These are phyloP conservation scores for Trichophyton mentagrophytes DNA, from an alignment of 2,329 filamentous ascomycete species.

Conservation along the genomic window DNA sequence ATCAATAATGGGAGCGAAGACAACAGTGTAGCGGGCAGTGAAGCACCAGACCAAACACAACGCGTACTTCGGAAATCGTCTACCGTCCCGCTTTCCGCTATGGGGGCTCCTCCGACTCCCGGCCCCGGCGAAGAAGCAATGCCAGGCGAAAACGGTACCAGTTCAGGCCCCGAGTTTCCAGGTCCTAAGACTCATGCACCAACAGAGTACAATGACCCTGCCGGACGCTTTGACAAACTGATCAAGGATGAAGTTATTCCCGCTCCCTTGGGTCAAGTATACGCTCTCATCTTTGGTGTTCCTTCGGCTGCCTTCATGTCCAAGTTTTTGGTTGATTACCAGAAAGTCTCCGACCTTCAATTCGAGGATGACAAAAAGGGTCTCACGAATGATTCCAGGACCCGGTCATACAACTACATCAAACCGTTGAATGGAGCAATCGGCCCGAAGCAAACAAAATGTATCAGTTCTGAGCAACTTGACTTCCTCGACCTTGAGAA, in stretches of 20 bases:
- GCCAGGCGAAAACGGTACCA: slow-evolving; percentile 34
- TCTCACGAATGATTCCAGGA: slow-evolving; percentile 59
- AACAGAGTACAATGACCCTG: slow-evolving; percentile 71
- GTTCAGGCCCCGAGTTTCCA: slow-evolving; percentile 53
- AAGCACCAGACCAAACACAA: slow-evolving; percentile 36
- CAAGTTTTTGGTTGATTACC: slow-evolving; percentile 73
- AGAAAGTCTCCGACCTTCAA: slow-evolving; percentile 79
- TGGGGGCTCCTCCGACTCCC: slow-evolving; percentile 25
- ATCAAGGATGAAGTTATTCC: slow-evolving; percentile 76
- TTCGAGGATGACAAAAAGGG: slow-evolving; percentile 73
- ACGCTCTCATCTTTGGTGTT: slow-evolving; percentile 73
- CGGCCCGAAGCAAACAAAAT: slow-evolving; percentile 89
- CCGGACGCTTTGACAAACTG: slow-evolving; percentile 69
- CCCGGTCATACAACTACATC: slow-evolving; percentile 71
- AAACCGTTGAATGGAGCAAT: slow-evolving; percentile 76
- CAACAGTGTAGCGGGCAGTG: slow-evolving; percentile 43
- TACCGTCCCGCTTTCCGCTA: slow-evolving; percentile 28
- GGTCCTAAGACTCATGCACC: slow-evolving; percentile 69
- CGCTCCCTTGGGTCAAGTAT: slow-evolving; percentile 84
- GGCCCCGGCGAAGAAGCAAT: slow-evolving; percentile 24
- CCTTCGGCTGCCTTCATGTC: slow-evolving; percentile 68
- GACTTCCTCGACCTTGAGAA: slow-evolving; percentile 80
- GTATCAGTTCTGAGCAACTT: slow-evolving; percentile 73
- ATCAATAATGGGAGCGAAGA: slow-evolving; percentile 46
- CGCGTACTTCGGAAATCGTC: slow-evolving; percentile 60